Base-by-base conservation (phyloP, 176 grass and related monocot species). In the Oryza coarctata region DNA sequence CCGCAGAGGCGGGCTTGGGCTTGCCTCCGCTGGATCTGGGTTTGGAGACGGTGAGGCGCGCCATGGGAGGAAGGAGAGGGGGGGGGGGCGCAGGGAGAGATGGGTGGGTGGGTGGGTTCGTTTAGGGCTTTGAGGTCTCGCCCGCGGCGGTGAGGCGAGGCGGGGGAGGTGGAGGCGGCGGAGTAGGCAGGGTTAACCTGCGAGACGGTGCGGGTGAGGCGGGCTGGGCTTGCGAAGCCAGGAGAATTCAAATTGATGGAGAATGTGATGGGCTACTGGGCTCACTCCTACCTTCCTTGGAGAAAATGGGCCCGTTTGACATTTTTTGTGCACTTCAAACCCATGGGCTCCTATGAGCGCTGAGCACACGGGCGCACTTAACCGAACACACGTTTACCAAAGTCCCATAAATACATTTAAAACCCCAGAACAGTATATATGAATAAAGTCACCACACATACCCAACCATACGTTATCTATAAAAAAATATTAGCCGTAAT, bases 101-200 rank as follows among this genome's bases (percentile, higher is more conserved):
- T 39, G 50, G 61, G 43, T 12, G 18, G 83, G 3, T 4, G 84
- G 80, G 36, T 90, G 87, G 88, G 94, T n/a, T n/a, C n/a, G n/a
- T 91, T 81, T 95, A 95, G 87, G 82, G 87, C 77, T 86, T 94
- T 86, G 20, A 33, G 77, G 82, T 71, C 69, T 89, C 88, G 57
- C 80, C 92, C 50, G 90, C 90, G 65, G 92, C 87, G 40, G 87
- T 85, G 72, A 94, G 88, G 13, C 22, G 75, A 7, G 27, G 63
- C 47, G 63, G n/a, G 81, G 83, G 47, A 65, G 55, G 58, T 73
- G 86, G 52, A 78, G 88, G 47, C 47, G 47, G 47, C 17, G 47
- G 47, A 68, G 29, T 85, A 78, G 25, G 77, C 88, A 63, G 87
- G 68, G 52, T 88, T 82, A 68, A 58, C 70, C 58, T 75, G 83